A percentile compares a stretch with the other conserved stretches of the same genome.
phyloP scores from a whole-genome alignment of 441 rosid species.

The Pelargonium citronellum region DNA sequence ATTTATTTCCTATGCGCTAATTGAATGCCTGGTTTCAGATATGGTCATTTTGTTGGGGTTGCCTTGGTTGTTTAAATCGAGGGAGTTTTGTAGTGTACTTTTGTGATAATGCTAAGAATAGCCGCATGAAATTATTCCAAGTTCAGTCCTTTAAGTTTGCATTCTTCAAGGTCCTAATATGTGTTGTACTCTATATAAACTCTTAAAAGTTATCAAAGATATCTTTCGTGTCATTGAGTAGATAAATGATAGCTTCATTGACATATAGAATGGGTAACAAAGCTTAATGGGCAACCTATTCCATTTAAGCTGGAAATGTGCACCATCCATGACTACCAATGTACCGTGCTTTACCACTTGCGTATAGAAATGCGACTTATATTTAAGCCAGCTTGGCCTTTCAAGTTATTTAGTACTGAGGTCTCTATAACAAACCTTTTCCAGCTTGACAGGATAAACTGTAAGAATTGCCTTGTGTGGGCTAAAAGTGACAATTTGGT shows the following conservation, averaged over 20 bases:
- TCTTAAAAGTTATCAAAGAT: not conserved
- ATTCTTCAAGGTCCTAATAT: not conserved
- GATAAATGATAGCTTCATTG: not conserved
- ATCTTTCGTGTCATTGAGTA: slow-evolving; percentile 1
- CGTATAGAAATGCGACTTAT: not conserved
- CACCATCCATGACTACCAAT: not conserved
- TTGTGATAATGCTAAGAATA: too few species aligned
- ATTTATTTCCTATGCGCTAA: not conserved
- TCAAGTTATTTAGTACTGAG: not conserved
- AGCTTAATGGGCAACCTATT: not conserved
- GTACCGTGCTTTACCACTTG: not conserved
- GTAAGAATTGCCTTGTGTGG: slow-evolving; percentile 81
- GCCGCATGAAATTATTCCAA: too few species aligned
- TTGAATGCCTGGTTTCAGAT: too few species aligned
- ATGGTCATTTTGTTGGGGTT: too few species aligned
- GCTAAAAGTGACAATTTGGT: slow-evolving; percentile 79
- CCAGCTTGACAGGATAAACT: slow-evolving; percentile 55
- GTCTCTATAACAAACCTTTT: slow-evolving; percentile 18
- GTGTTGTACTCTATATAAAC: not conserved
- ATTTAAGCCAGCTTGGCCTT: slow-evolving; percentile 9
- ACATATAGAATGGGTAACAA: not conserved
- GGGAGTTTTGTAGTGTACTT: too few species aligned
- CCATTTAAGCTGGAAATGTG: not conserved
- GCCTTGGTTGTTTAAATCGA: too few species aligned
- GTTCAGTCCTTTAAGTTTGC: not conserved